These are phyloP conservation scores for Epichloe typhina DNA, from an alignment of 2,329 filamentous ascomycete species.

Conservation along the genomic window DNA sequence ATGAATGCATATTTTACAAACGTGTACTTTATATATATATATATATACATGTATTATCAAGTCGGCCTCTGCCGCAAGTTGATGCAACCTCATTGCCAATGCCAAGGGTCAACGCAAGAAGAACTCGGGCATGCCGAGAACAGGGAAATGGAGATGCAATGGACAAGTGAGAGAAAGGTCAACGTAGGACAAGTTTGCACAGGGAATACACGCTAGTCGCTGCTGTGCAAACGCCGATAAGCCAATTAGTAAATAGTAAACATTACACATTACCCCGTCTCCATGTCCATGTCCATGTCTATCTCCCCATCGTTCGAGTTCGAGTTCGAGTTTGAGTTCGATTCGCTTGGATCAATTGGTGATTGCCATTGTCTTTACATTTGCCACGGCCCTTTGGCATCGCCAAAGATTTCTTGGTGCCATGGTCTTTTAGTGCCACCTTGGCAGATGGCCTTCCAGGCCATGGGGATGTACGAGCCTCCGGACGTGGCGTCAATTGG, in stretches of 20 bases:
- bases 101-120: too few relatives aligned
- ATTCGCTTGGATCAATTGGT: too few relatives aligned
- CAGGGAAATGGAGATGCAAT: neutral
- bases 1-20: too few relatives aligned
- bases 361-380: neutral
- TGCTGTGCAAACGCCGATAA: neutral
- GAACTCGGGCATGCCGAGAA: neutral
- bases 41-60: neutral
- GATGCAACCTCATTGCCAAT: neutral
- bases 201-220: neutral
- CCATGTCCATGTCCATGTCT: neutral
- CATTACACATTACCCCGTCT: neutral
- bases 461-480: constrained; percentile 12
- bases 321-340: too few relatives aligned
- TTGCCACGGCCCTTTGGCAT: constrained; percentile 17
- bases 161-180: too few relatives aligned
- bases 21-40: too few relatives aligned
- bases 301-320: too few relatives aligned
- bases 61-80: neutral
- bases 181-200: neutral
- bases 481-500: constrained; percentile 1
- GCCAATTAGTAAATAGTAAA: neutral
- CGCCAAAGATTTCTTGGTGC: constrained; percentile 22
- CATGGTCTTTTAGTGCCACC: constrained; percentile 14
- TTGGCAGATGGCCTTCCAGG: constrained; percentile 23